Percentiles rank a stretch among this genome's conserved stretches.
Conservation (phyloP, 179 eudicot species). For the Pouteria campechiana region DNA sequence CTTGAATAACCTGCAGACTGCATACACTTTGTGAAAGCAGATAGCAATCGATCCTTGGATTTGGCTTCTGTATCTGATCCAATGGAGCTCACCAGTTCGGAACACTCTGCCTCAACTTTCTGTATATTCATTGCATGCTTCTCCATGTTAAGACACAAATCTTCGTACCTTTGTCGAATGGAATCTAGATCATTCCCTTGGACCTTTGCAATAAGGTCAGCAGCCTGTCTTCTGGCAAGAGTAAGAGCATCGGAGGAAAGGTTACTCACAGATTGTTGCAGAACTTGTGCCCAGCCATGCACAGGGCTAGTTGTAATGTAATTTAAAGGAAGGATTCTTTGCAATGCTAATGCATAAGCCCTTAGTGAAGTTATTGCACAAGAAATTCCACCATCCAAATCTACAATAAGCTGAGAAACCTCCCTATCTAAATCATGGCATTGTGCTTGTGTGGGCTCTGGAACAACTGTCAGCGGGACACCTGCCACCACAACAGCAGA, state of each 20-base stretch:
- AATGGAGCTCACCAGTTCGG: slow-evolving; percentile 62
- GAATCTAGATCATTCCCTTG: slow-evolving; percentile 35
- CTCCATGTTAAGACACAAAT: slow-evolving; percentile 55
- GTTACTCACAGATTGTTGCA: slow-evolving; percentile 54
- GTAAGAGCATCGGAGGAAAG: slow-evolving; percentile 64
- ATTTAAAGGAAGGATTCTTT: slow-evolving; percentile 75
- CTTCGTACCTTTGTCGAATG: slow-evolving; percentile 41
- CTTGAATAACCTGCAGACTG: slow-evolving; percentile 40
- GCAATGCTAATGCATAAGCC: slow-evolving; percentile 83
- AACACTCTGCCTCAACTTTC: slow-evolving; percentile 64
- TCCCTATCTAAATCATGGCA: slow-evolving; percentile 89
- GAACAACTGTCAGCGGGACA: slow-evolving; percentile 91
- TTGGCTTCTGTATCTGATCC: slow-evolving; percentile 60
- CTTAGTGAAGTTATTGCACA: slow-evolving; percentile 59
- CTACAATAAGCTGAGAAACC: slow-evolving; percentile 55
- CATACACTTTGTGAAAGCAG: slow-evolving; percentile 57
- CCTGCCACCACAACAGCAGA: slow-evolving; percentile 86
- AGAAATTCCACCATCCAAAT: slow-evolving; percentile 73
- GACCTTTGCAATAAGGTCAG: slow-evolving; percentile 57
- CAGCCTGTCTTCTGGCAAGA: slow-evolving; percentile 73
- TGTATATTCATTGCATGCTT: slow-evolving; percentile 68
- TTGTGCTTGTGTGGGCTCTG: slow-evolving; percentile 97
- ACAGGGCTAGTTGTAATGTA: slow-evolving; percentile 91
- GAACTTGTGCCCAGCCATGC: slow-evolving; percentile 82
- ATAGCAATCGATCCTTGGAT: slow-evolving; percentile 59